phyloP scores from a whole-genome alignment of 306 rosid genomes.

The Ziziphus jujuba region DNA sequence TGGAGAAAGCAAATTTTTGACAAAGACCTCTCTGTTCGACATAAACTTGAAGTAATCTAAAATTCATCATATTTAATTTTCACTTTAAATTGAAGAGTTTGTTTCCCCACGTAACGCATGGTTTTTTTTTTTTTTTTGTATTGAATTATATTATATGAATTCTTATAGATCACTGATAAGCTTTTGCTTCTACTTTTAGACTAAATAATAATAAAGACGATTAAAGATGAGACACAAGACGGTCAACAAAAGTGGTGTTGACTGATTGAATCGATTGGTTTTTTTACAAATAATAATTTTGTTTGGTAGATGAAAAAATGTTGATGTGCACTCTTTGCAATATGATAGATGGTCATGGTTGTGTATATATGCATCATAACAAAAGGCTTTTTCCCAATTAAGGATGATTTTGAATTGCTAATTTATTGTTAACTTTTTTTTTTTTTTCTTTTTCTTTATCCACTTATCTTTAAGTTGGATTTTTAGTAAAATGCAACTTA shows the following conservation, averaged over 20 bases:
- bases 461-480: not conserved
- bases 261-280: not conserved
- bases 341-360: not conserved
- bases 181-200: slow-evolving; percentile 25
- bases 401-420: too few relatives aligned
- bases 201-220: slow-evolving; percentile 6
- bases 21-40: too few relatives aligned
- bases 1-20: too few relatives aligned
- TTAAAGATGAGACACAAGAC: slow-evolving; percentile 5
- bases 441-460: not conserved
- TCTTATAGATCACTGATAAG: slow-evolving; percentile 1
- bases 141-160: not conserved
- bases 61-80: too few relatives aligned
- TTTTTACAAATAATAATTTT: not conserved
- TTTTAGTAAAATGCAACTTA: too few relatives aligned
- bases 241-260: not conserved
- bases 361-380: too few relatives aligned
- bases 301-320: not conserved
- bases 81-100: too few relatives aligned
- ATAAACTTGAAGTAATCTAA: too few relatives aligned
- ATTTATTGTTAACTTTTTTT: not conserved
- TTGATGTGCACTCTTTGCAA: slow-evolving; percentile 12
- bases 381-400: not conserved
- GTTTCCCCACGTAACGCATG: too few relatives aligned
- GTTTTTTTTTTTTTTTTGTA: too few relatives aligned